These are phyloP conservation scores for Beauveria australis DNA, from an alignment of 2,329 filamentous ascomycete genomes.

Conservation along the genomic window DNA sequence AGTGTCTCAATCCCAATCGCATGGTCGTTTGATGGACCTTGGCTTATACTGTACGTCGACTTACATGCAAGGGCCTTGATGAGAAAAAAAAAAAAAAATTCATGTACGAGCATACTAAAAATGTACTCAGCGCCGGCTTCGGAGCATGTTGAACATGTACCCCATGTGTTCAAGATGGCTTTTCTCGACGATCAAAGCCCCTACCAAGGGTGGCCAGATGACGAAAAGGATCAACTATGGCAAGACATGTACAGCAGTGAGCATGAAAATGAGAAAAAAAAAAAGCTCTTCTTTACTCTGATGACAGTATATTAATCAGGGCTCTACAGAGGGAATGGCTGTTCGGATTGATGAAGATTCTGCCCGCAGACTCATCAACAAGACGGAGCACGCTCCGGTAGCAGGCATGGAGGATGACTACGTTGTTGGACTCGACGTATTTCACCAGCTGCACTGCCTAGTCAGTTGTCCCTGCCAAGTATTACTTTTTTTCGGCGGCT, in stretches of 20 bases:
- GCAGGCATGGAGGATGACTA: constrained; percentile 7
- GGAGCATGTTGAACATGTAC: neutral
- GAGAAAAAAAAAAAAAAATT: fast-evolving
- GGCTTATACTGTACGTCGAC: neutral
- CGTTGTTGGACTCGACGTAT: constrained; percentile 10
- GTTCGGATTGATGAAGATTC: neutral
- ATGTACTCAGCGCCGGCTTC: neutral
- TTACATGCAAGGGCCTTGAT: neutral
- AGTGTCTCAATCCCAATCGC: too few relatives aligned
- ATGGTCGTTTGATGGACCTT: neutral
- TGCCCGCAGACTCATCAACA: neutral
- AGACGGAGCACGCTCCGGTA: neutral
- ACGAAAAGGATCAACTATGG: constrained; percentile 10
- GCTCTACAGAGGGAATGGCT: neutral
- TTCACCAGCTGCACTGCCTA: constrained; percentile 12
- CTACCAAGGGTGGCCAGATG: constrained; percentile 9
- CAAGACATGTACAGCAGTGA: constrained; percentile 9
- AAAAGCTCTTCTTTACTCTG: too few relatives aligned
- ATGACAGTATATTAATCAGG: neutral
- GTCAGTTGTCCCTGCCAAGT: neutral
- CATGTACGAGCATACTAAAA: neutral
- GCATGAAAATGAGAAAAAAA: neutral
- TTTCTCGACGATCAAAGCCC: constrained; percentile 3
- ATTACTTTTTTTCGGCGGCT: neutral
- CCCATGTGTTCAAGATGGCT: neutral